A percentile compares a stretch with the other conserved stretches of the same genome.
phyloP scores from a whole-genome alignment of 371 early-diverging fungal genomes.

The Furculomyces boomerangus region DNA sequence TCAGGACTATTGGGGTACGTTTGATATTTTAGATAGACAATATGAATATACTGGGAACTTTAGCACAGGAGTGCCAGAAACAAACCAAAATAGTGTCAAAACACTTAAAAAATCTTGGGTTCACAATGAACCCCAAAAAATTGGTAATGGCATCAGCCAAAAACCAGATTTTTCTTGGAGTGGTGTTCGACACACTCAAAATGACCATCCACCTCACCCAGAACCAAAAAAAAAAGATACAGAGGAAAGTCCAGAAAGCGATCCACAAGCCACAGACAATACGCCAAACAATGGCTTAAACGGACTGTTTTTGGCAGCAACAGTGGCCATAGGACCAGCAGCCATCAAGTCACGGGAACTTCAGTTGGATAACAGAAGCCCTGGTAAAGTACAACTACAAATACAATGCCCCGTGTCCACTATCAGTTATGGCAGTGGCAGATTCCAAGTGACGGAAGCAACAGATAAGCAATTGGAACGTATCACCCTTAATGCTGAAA shows the following conservation, averaged over 20 bases:
- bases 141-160: constrained; percentile 17
- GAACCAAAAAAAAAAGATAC: not conserved
- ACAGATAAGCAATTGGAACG: not conserved
- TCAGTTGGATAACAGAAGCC: not conserved
- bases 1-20: constrained; percentile 15
- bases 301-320: not conserved
- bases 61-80: not conserved
- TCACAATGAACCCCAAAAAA: constrained; percentile 13
- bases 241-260: not conserved
- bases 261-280: not conserved
- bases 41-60: constrained; percentile 9
- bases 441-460: not conserved
- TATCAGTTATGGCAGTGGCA: not conserved
- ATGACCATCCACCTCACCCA: not conserved
- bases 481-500: not conserved
- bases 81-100: constrained; percentile 5
- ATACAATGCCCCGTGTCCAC: not conserved
- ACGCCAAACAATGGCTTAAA: constrained; percentile 3
- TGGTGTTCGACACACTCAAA: constrained; percentile 15
- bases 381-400: not conserved
- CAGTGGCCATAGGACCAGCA: not conserved
- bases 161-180: constrained; percentile 19
- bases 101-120: not conserved
- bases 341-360: not conserved
- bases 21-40: constrained; percentile 23